Evolutionary conservation across 345 rosid genomes (phyloP).

Genomic region (Limnanthes douglasii): DNA sequence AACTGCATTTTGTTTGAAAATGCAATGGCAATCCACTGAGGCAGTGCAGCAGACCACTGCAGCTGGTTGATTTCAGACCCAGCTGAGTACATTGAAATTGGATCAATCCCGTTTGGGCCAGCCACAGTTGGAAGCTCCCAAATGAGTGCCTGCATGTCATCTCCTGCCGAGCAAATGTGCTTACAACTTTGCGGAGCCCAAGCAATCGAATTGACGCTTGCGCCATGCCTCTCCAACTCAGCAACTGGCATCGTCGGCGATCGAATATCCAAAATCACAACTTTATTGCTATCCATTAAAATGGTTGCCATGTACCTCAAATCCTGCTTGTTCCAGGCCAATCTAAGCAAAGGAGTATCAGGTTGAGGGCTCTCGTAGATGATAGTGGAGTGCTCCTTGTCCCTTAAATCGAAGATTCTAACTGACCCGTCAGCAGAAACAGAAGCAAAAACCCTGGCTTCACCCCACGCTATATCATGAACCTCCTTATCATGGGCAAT

Average conservation of each 20-base stretch:
- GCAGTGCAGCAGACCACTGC: slow-evolving; percentile 75
- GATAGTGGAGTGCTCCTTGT: slow-evolving; percentile 67
- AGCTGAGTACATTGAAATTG: slow-evolving; percentile 75
- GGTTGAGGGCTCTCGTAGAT: slow-evolving; percentile 76
- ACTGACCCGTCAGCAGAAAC: slow-evolving; percentile 81
- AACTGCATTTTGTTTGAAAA: slow-evolving; percentile 84
- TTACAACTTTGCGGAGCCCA: slow-evolving; percentile 79
- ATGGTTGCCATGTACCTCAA: slow-evolving; percentile 68
- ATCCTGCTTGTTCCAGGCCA: slow-evolving; percentile 86
- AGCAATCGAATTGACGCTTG: slow-evolving; percentile 56
- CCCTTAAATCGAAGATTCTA: slow-evolving; percentile 57
- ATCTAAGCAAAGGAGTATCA: slow-evolving; percentile 51
- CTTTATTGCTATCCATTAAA: slow-evolving; percentile 72
- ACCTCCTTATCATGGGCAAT: slow-evolving; percentile 84
- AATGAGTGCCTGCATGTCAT: slow-evolving; percentile 69
- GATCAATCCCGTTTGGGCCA: slow-evolving; percentile 90
- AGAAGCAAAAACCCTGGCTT: slow-evolving; percentile 59
- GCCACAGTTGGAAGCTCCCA: slow-evolving; percentile 95
- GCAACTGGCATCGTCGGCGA: slow-evolving; percentile 66
- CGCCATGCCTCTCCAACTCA: slow-evolving; percentile 55
- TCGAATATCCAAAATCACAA: slow-evolving; percentile 63
- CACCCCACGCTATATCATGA: slow-evolving; percentile 79
- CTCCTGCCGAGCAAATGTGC: slow-evolving; percentile 83
- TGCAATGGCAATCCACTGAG: slow-evolving; percentile 90
- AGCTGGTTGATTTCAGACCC: slow-evolving; percentile 80